Percentiles rank a stretch among this genome's conserved stretches.
Evolutionary conservation across 805 yeast genomes (phyloP).

Genomic region (Zygoascus biomembranicola): DNA sequence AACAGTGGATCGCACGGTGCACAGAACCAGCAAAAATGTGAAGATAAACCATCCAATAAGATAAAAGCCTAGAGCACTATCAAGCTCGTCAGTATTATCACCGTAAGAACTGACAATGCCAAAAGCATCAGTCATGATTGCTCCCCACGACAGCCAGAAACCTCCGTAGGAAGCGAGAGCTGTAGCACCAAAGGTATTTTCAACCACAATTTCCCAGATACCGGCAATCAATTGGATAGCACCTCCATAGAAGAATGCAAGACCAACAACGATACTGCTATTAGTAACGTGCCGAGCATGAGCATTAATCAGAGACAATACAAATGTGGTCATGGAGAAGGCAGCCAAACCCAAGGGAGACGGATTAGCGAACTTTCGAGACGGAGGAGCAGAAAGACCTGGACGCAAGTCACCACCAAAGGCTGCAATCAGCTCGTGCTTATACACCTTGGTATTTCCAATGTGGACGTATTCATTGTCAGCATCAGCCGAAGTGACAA

Average conservation of each 20-base stretch:
- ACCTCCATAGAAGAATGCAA: constrained; percentile 60
- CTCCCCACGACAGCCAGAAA: constrained; percentile 59
- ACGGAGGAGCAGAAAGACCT: constrained; percentile 38
- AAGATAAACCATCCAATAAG: constrained; percentile 55
- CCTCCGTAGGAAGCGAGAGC: constrained; percentile 40
- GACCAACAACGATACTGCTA: constrained; percentile 51
- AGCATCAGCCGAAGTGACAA: not conserved
- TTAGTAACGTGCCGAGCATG: constrained; percentile 49
- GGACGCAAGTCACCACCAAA: constrained; percentile 51
- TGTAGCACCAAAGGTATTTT: constrained; percentile 59
- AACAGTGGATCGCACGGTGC: constrained; percentile 56
- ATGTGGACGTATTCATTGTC: constrained; percentile 42
- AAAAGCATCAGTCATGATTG: constrained; percentile 43
- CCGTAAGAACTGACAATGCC: constrained; percentile 37
- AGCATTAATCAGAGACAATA: constrained; percentile 43
- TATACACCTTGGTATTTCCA: constrained; percentile 63
- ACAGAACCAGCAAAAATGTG: constrained; percentile 42
- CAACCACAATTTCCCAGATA: constrained; percentile 58
- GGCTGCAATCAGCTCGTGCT: constrained; percentile 47
- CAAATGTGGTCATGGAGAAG: constrained; percentile 56
- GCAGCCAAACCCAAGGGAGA: constrained; percentile 56
- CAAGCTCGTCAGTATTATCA: constrained; percentile 27
- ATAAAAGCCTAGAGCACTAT: constrained; percentile 49
- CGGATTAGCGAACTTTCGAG: constrained; percentile 53
- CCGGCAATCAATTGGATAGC: constrained; percentile 53